Conservation (phyloP, 331 rosid genomes). For the Quercus phellos region DNA sequence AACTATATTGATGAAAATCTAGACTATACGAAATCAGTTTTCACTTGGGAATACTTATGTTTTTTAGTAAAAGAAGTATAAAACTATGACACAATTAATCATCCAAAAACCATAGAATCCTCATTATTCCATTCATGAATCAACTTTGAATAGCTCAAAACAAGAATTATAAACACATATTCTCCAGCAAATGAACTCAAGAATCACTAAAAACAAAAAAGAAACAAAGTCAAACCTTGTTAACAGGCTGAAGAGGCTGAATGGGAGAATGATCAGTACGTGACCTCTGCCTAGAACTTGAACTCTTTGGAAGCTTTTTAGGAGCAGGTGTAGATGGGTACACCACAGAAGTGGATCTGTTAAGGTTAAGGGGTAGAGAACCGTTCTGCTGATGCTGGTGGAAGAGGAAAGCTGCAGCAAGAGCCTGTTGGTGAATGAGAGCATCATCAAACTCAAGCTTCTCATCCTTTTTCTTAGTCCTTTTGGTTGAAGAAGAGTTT, state of each 20-base stretch:
- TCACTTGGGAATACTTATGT: too few species aligned
- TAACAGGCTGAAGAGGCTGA: slow-evolving; percentile 79
- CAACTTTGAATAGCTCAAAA: neutral
- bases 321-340: slow-evolving; percentile 47
- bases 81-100: too few species aligned
- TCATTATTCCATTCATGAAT: too few species aligned
- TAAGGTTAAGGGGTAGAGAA: slow-evolving; percentile 49
- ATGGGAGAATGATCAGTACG: slow-evolving; percentile 62
- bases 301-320: slow-evolving; percentile 72
- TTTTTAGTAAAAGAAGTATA: too few species aligned
- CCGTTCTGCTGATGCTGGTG: slow-evolving; percentile 48
- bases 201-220: neutral
- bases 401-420: slow-evolving; percentile 59
- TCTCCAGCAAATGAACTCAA: neutral
- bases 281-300: slow-evolving; percentile 76
- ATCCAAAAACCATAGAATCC: too few species aligned
- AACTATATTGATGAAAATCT: too few species aligned
- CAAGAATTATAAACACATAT: neutral
- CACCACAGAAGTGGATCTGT: slow-evolving; percentile 56
- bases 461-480: neutral
- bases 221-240: slow-evolving; percentile 39
- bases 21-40: too few species aligned
- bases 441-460: slow-evolving; percentile 32
- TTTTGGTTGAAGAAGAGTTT: neutral
- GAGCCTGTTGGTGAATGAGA: slow-evolving; percentile 61